Base-by-base conservation (phyloP, 1,284 basidiomycete genomes). In the Lentinula novae-zelandiae region DNA sequence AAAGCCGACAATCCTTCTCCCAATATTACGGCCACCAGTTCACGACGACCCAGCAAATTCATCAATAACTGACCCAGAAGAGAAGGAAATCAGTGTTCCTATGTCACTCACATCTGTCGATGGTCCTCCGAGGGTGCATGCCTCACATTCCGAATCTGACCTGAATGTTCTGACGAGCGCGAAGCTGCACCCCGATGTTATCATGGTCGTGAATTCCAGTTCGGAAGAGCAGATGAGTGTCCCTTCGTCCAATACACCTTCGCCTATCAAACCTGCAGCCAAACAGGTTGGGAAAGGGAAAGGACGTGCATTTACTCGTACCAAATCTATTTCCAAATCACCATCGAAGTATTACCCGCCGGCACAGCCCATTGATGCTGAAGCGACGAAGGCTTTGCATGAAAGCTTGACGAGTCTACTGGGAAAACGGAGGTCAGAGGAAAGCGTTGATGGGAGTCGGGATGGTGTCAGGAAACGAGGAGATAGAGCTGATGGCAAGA, bases 391-490 rank as follows among this genome's bases (percentile, higher is more conserved):
- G 64, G 83, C 79, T 17, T 72, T 90, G 22, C 82, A 87, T 62
- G 84, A 86, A 61, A 86, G 82, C 62, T 81, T 90, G 50, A 82
- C 81, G 3, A 80, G 81, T n/a, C 69, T 89, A 58, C 73, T 90
- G 8, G 88, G 88, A 5, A 91, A 91, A 70, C 76, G 87, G 13
- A 76, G 76, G 31, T 73, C 78, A 36, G 71, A 74, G 1, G 81
- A 82, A 10, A 53, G 53, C 36, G 52, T 33, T 13, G 44, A 44
- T 5, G 52, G 52, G n/a, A 53, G 12, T 15, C 33, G 46, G 15
- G 53, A 31, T 7, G 36, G 59, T 15, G n/a, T 20, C n/a, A 22
- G 53, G n/a, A 46, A 39, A 38, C n/a, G 49, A 34, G 49, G 49
- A 42, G 49, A 51, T 20, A 58, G 49, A 27, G 51, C n/a, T 12